phyloP scores from a whole-genome alignment of 257 asterid species.

The Solanum okadae region DNA sequence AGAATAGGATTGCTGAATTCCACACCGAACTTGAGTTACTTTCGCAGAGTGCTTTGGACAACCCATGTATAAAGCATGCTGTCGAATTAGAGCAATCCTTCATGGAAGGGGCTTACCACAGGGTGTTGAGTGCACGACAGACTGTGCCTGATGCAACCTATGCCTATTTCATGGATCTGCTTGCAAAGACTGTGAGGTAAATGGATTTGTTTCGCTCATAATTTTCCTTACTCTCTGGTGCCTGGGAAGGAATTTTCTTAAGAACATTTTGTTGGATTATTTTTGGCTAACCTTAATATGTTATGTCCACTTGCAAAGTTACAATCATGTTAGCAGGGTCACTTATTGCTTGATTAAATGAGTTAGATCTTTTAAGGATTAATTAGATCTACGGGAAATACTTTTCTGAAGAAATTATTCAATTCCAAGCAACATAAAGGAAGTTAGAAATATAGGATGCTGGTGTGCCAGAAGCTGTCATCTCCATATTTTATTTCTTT shows the following conservation, averaged over 20 bases:
- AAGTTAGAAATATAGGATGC: background rate
- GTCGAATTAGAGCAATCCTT: slow-evolving; percentile 92
- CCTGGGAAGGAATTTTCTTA: background rate
- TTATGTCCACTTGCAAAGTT: background rate
- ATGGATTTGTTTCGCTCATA: background rate
- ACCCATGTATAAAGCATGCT: slow-evolving; percentile 91
- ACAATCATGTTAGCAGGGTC: background rate
- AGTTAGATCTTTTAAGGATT: background rate
- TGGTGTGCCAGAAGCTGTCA: background rate
- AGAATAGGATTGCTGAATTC: slow-evolving; percentile 91
- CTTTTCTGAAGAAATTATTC: background rate
- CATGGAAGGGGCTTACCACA: slow-evolving; percentile 99
- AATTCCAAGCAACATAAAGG: background rate
- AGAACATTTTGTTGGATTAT: background rate
- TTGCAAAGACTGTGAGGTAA: slow-evolving; percentile 93
- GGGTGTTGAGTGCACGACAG: slow-evolving; percentile 85
- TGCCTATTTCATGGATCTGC: slow-evolving; percentile 88
- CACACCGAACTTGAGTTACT: slow-evolving; percentile 94
- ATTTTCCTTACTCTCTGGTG: background rate
- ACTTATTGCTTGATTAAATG: background rate
- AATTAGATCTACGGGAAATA: background rate
- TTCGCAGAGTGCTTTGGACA: slow-evolving; percentile 68
- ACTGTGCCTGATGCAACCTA: slow-evolving; percentile 85
- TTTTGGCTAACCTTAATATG: background rate
- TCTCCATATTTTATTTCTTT: background rate